Evolutionary conservation across 2,329 filamentous ascomycete species (phyloP).

Genomic region (Zymoseptoria pseudotritici): DNA sequence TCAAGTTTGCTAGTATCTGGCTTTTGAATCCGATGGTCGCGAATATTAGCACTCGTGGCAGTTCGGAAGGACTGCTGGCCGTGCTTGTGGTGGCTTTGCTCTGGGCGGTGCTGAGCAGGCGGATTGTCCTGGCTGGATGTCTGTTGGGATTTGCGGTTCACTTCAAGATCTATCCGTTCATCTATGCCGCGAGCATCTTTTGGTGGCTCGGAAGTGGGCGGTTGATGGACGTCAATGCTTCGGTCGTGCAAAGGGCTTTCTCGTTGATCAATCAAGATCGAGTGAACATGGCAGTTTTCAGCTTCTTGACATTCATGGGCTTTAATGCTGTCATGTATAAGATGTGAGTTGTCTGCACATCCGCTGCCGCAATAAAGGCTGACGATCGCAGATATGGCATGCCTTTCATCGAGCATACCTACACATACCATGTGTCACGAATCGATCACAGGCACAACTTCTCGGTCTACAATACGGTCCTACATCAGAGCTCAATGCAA

Average conservation of each 20-base stretch:
- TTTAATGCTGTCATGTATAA: constrained; percentile 75
- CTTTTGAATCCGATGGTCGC: constrained; percentile 97
- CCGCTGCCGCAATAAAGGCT: constrained; percentile 1
- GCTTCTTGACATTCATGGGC: constrained; percentile 62
- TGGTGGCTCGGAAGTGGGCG: constrained; percentile 65
- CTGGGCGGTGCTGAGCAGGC: constrained; percentile 66
- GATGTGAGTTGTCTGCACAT: constrained; percentile 46
- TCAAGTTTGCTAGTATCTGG: constrained; percentile 81
- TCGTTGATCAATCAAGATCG: constrained; percentile 32
- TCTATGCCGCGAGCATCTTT: constrained; percentile 75
- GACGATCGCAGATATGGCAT: constrained; percentile 56
- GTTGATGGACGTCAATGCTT: constrained; percentile 21
- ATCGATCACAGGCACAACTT: constrained; percentile 98
- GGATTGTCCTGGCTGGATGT: constrained; percentile 59
- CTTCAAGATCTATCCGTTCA: constrained; percentile 98
- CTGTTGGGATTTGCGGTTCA: constrained; percentile 81
- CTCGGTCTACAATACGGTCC: constrained; percentile 85
- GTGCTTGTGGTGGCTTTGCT: constrained; percentile 75
- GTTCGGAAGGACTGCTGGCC: constrained; percentile 82
- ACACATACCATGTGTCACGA: constrained; percentile 82
- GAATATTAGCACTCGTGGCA: constrained; percentile 89
- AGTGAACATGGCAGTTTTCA: constrained; percentile 53
- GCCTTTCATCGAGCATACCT: constrained; percentile 83
- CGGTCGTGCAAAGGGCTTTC: constrained; percentile 2
- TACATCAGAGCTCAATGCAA: constrained; percentile 74